phyloP scores from a whole-genome alignment of 176 grass and related monocot species.

The Poa pratensis region DNA sequence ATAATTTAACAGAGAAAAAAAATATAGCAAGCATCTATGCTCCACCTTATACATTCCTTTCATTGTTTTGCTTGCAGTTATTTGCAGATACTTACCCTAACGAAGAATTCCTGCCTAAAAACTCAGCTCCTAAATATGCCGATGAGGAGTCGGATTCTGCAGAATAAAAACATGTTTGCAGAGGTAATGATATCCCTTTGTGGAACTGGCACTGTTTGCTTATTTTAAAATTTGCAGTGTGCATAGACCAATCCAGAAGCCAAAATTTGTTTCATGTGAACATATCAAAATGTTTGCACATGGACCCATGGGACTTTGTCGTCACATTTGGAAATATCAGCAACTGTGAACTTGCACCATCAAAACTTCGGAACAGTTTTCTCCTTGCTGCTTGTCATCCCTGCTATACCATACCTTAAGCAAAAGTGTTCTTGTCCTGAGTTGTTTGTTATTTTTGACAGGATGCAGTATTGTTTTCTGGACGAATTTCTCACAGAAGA shows the following conservation, averaged over 20 bases:
- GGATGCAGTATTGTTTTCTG: conserved; percentile 19
- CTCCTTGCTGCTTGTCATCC: conserved; percentile 1
- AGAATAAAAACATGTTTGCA: conserved; percentile 45
- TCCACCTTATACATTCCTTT: conserved; percentile 40
- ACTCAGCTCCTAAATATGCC: conserved; percentile 51
- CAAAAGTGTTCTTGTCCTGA: background rate
- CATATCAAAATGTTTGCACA: conserved; percentile 32
- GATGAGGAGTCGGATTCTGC: conserved; percentile 54
- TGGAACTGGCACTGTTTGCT: conserved; percentile 13
- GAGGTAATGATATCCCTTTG: conserved; percentile 19
- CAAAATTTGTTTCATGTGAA: background rate
- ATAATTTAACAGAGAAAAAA: background rate
- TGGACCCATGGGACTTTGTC: background rate
- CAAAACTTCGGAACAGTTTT: background rate
- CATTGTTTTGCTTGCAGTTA: conserved; percentile 54
- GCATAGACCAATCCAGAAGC: background rate
- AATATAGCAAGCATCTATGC: background rate
- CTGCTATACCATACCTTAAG: background rate
- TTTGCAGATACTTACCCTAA: conserved; percentile 71
- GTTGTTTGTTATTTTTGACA: conserved; percentile 28
- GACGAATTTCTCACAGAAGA: background rate
- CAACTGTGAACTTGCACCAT: background rate
- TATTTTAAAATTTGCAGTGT: background rate
- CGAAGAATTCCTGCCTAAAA: conserved; percentile 74
- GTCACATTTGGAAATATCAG: conserved; percentile 6